Evolutionary conservation across 2,329 filamentous ascomycete species (phyloP).

Genomic region (Clonostachys rhizophaga): DNA sequence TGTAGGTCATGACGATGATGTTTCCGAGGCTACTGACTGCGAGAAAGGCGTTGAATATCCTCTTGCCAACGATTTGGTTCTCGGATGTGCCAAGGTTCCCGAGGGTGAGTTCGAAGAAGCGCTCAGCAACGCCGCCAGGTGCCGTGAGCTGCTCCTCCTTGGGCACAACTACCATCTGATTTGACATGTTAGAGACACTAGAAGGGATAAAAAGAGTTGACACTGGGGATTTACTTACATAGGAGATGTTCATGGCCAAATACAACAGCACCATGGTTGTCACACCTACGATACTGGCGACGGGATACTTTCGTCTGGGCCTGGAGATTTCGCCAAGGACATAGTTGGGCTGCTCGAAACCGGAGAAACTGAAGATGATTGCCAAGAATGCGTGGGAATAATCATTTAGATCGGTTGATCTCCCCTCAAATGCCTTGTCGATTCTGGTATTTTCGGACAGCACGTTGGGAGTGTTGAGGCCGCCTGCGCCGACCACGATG

Average conservation of each 20-base stretch:
- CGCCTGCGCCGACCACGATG: conserved; percentile 20
- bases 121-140: conserved; percentile 15
- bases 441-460: conserved; percentile 16
- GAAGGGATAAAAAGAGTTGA: neutral
- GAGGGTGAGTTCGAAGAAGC: conserved; percentile 25
- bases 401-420: conserved; percentile 16
- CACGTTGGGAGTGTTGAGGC: conserved; percentile 14
- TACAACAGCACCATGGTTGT: conserved; percentile 22
- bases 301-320: conserved; percentile 23
- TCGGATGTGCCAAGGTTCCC: conserved; percentile 16
- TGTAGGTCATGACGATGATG: conserved; percentile 53
- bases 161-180: conserved; percentile 33
- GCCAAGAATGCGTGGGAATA: conserved; percentile 33
- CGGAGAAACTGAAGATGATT: conserved; percentile 31
- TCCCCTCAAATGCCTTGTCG: conserved; percentile 13
- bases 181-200: neutral
- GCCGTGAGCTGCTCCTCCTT: conserved; percentile 9
- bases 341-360: conserved; percentile 31
- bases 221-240: conserved; percentile 13
- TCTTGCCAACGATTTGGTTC: conserved; percentile 9
- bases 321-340: conserved; percentile 23
- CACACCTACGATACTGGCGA: conserved; percentile 19
- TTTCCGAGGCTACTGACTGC: conserved; percentile 51
- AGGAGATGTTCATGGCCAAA: conserved; percentile 28
- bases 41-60: conserved; percentile 41